Evolutionary conservation across 768 basidiomycete genomes (phyloP), one percentile per base, ranked within the genome.

Genomic region (Pisolithus sp.): DNA sequence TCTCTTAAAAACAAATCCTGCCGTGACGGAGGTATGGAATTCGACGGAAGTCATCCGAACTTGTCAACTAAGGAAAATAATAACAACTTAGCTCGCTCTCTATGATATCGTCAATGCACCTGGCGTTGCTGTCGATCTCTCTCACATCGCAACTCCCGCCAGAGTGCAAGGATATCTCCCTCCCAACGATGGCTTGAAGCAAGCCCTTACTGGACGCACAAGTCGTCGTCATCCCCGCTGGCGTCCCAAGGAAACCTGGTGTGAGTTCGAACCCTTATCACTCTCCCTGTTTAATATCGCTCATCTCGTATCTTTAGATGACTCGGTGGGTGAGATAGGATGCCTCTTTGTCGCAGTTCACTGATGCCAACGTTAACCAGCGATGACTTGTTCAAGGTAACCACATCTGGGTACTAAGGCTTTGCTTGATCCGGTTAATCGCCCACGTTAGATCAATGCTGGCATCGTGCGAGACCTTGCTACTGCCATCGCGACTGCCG

Each of bases 51-150:
- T 23, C 34, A 10, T 37, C 50, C 45, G 49, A 26, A 43, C n/a
- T 44, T 37, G 34, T 45, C n/a, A n/a, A n/a, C n/a, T n/a, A n/a
- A n/a, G n/a, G 8, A 49, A 50, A 13, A 48, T 40, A 46, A 48
- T 28, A 42, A 48, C 3, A 17, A 26, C 48, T 18, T 61, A 93
- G 86, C 86, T 98, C 47, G 75, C 82, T 48, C 82, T 97, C 53
- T 97, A 78, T 68, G 95, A 98, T 91, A 94, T 97, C 71, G 92
- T 94, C 63, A 89, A 92, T 70, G 88, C 93, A n/a, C 92, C 92
- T 15, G 95, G 95, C 65, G 95, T 99, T 57, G 93, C 93, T 34
- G 90, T 85, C 53, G 95, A 99, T 75, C 77, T 97, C 53, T 86
- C 89, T 51, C 95, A 97, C 69, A 94, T 98, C 71, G 78, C 89